Percentiles rank a stretch among this genome's conserved stretches.
phyloP scores from a whole-genome alignment of 2,329 filamentous ascomycete genomes.

The Biscogniauxia mediterranea region DNA sequence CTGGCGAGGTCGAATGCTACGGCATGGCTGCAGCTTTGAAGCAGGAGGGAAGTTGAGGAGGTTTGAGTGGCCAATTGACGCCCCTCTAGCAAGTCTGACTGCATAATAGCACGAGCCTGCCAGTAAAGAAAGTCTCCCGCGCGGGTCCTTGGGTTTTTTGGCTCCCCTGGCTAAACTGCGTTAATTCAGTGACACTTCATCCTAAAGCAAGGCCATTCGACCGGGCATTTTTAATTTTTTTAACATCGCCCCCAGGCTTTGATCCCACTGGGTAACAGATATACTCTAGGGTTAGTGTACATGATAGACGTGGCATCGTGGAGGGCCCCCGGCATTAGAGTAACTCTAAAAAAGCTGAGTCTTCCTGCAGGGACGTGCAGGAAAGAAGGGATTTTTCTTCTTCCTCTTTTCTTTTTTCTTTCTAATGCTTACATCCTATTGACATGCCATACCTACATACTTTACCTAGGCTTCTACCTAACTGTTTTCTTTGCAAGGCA shows the following conservation, averaged over 20 bases:
- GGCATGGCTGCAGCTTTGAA: neutral
- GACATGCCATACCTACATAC: too few relatives aligned
- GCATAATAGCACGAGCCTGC: neutral
- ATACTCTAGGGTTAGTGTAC: neutral
- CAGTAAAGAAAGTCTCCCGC: neutral
- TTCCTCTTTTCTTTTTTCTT: neutral
- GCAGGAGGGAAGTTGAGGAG: neutral
- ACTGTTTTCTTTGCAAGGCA: neutral
- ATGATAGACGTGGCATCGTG: neutral
- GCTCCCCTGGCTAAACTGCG: neutral
- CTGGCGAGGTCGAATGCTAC: neutral
- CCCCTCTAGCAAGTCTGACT: neutral
- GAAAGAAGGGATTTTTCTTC: neutral
- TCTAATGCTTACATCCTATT: too few relatives aligned
- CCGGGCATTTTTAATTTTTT: too few relatives aligned
- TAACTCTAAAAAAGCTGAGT: neutral
- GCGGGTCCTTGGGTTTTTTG: neutral
- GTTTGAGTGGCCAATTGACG: neutral
- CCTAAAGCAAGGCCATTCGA: neutral
- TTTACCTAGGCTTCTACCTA: too few relatives aligned
- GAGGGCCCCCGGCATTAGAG: neutral
- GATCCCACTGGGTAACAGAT: neutral
- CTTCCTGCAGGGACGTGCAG: neutral
- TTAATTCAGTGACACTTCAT: neutral
- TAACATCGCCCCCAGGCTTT: neutral